Base-by-base conservation (phyloP, 768 basidiomycete genomes). In the Tubosaeta sp. region DNA sequence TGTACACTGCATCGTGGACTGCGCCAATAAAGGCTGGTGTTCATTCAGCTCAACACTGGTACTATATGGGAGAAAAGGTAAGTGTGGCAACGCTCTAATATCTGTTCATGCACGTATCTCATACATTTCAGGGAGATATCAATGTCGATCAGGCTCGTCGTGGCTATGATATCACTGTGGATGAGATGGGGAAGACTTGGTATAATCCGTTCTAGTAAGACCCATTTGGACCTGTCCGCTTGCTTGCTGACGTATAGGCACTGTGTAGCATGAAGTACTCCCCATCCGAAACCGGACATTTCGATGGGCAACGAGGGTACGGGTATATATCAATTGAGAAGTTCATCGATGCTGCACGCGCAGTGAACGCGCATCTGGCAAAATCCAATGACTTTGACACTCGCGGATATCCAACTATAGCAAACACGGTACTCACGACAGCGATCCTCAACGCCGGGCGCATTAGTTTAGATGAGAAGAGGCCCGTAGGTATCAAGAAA, bases 1-100 rank as follows among this genome's bases (percentile, higher is more conserved):
- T 95, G 1, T 97, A 93, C 72, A 94, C 94, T 5, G 92, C 94
- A 9, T 89, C 87, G 47, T 97, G 93, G 93, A 94, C 93, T 1
- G 93, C 94, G 1, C 94, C 93, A 16, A 73, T 92, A 53, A 88
- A 89, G 65, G 78, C 88, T 19, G 93, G 92, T n/a, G 79, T 95
- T 9, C 92, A 95, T 68, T 86, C 88, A 8, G 87, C 86, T 37
- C 93, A 97, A 63, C 85, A 91, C 63, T 95, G 90, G 88, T 92
- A 95, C 71, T 95, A 94, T 71, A 91, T 95, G 88, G 93, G 81
- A 45, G 87, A 91, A 74, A 95, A 91, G 77, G 91, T 84, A 48
- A 8, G 69, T 52, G 17, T 19, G 10, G 48, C 22, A 46, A 48
- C 44, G n/a, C 5, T 25, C 14, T 17, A 10, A 31, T 34, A 14